Evolutionary conservation across 371 early-diverging fungal genomes (phyloP).

Genomic region (Mortierella sp.): DNA sequence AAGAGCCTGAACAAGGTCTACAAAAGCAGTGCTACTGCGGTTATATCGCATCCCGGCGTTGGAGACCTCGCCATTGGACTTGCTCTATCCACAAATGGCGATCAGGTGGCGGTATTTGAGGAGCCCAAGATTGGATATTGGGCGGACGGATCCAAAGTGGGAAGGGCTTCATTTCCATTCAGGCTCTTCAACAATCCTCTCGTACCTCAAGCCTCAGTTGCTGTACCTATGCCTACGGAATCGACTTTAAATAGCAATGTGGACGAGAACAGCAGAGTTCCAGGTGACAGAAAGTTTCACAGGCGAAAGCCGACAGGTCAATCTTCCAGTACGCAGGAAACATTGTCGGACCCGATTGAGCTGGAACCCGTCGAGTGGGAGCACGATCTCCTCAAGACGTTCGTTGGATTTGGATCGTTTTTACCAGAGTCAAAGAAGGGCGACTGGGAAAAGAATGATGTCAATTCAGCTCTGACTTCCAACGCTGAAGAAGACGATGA

Average conservation of each 20-base stretch:
- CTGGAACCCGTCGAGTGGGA: slow-evolving; percentile 19
- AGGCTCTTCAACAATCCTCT: slow-evolving; percentile 42
- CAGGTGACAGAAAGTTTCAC: neutral
- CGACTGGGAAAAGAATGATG: slow-evolving; percentile 55
- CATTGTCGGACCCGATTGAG: neutral
- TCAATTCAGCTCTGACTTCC: slow-evolving; percentile 36
- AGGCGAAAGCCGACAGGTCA: neutral
- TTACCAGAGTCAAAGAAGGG: slow-evolving; percentile 66
- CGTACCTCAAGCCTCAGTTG: slow-evolving; percentile 22
- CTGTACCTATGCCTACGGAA: slow-evolving; percentile 28
- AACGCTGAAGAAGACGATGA: slow-evolving; percentile 9
- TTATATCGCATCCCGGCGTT: slow-evolving; percentile 14
- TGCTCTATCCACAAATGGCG: slow-evolving; percentile 36
- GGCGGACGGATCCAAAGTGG: slow-evolving; percentile 27
- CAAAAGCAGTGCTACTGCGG: slow-evolving; percentile 15
- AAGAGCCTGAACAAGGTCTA: slow-evolving; percentile 16
- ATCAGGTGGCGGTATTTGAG: slow-evolving; percentile 42
- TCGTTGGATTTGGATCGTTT: slow-evolving; percentile 71
- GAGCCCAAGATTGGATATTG: slow-evolving; percentile 50
- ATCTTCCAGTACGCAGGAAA: neutral
- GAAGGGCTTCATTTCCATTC: slow-evolving; percentile 32
- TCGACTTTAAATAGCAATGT: neutral
- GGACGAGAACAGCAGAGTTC: slow-evolving; percentile 4
- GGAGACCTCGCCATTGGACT: slow-evolving; percentile 39
- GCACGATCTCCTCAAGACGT: slow-evolving; percentile 45